Base-by-base conservation (phyloP, 805 yeast genomes). In the Myxozyma neotropica region DNA sequence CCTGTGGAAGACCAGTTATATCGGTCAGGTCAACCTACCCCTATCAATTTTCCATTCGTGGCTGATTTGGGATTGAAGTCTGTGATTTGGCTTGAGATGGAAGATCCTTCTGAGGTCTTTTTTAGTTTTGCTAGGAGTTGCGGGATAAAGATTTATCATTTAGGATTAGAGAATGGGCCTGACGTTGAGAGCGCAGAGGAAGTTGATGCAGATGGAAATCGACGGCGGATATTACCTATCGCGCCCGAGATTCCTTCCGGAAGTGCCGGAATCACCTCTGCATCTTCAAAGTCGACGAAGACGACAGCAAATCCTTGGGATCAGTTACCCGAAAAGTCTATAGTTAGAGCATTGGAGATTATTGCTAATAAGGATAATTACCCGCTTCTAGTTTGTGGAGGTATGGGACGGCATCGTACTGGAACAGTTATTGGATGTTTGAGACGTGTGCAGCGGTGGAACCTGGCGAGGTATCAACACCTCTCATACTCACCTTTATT, bases 331-430 rank as follows among this genome's bases (percentile, higher is more conserved):
- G 96, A 91, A 70, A 80, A 83, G 43, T 83, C 95, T 23, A 90
- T 93, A 54, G 82, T 83, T 27, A 85, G 84, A 61, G 96, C 97
- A 0, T 75, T 93, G 62, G 87, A 86, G 62, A 79, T 90, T 35
- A 87, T 93, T 19, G 82, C 86, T 45, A 82, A 89, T 67, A 81
- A 80, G 63, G 80, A 82, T n/a, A 83, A 85, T 71, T 89, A 89
- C 69, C 98, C 99, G 0, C 69, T 94, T 62, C 76, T 94, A 52
- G 92, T 92, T 3, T 94, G 98, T 73, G 94, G 98, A 69, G 97
- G 97, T 13, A 94, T 94, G 99, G 99, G 99, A 0, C 79, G 99
- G 67, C 99, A 93, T 73, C 80, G 99, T 65, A 92, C 98, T 0
- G 99, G 99, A 0, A 92, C 98, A 0, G 96, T 94, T 2, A 84